Evolutionary conservation across 2,329 filamentous ascomycete species (phyloP), one percentile per base, ranked within the genome.

Genomic region (Alternaria infectoria): DNA sequence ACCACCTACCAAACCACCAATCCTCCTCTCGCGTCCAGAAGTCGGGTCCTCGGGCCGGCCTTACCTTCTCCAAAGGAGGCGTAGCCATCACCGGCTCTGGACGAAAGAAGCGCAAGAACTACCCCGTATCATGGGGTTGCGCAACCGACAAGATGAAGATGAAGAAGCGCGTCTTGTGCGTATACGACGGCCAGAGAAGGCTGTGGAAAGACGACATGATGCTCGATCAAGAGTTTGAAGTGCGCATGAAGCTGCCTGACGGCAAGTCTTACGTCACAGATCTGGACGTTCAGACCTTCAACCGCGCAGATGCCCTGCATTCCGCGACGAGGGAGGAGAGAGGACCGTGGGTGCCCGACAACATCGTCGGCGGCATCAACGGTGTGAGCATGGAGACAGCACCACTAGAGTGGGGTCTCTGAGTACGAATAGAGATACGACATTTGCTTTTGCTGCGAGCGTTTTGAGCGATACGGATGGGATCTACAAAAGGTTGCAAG

Each of bases 201-300:
- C 86, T 99, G 54, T 96, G 92, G 87, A 98, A 98, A 84, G 96
- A 99, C 77, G 96, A 99, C 82, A 96, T 98, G 93, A 97, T 97
- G 93, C 89, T 99, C 54, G 93, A 94, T 71, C 93, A 92, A 15
- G 93, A 97, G 73, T 94, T 96, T 75, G 96, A 99, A 82, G 93
- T 98, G 40, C 93, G 95, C 75, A 86, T 97, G 79, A 89, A 89
- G 80, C 86, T 97, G 64, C 75, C 76, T 2, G 77, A 77, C 17
- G 87, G 87, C 23, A 91, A 93, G 75, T 88, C 88, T 75, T 98
- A 97, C 77, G 90, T 97, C 43, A 98, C 95, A 7, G 96, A 98
- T 76, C 86, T 99, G 47, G 96, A 98, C 76, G 88, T 97, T 54
- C 91, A 96, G 83, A 97, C 94, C 2, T 80, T 98, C 77, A 91